Percentiles rank a stretch among this genome's conserved stretches.
These are phyloP conservation scores for Quillaja saponaria DNA, from an alignment of 306 rosid genomes.

Conservation along the genomic window DNA sequence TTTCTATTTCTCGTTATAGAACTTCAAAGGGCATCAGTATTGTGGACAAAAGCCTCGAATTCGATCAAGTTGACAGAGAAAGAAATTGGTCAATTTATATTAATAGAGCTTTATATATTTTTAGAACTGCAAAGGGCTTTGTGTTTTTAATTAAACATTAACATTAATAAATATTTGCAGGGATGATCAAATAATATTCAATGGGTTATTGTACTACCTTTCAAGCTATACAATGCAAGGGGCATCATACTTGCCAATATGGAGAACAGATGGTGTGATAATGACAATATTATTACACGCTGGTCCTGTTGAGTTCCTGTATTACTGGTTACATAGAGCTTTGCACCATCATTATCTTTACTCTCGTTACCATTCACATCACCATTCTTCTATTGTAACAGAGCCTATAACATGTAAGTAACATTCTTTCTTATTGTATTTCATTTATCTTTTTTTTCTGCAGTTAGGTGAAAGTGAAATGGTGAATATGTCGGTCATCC, in stretches of 20 bases:
- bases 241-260: constrained; percentile 38
- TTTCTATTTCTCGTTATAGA: constrained; percentile 51
- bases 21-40: constrained; percentile 58
- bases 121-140: neutral
- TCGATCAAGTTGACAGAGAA: constrained; percentile 77
- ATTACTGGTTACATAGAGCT: constrained; percentile 79
- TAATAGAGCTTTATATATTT: too few species aligned
- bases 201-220: constrained; percentile 41
- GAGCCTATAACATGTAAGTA: constrained; percentile 49
- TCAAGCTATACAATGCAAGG: neutral
- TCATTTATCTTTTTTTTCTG: too few species aligned
- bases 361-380: constrained; percentile 67
- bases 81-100: constrained; percentile 39
- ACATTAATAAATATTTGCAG: constrained; percentile 29
- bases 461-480: too few species aligned
- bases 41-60: constrained; percentile 59
- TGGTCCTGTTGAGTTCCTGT: constrained; percentile 68
- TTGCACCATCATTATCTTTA: constrained; percentile 75
- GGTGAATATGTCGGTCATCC: too few species aligned
- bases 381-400: constrained; percentile 48
- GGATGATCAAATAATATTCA: constrained; percentile 75
- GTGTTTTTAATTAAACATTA: neutral
- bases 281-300: constrained; percentile 43
- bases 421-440: neutral
- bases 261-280: constrained; percentile 57